Evolutionary conservation across 768 basidiomycete species (phyloP).

Genomic region (Psilocybe subaeruginosa): DNA sequence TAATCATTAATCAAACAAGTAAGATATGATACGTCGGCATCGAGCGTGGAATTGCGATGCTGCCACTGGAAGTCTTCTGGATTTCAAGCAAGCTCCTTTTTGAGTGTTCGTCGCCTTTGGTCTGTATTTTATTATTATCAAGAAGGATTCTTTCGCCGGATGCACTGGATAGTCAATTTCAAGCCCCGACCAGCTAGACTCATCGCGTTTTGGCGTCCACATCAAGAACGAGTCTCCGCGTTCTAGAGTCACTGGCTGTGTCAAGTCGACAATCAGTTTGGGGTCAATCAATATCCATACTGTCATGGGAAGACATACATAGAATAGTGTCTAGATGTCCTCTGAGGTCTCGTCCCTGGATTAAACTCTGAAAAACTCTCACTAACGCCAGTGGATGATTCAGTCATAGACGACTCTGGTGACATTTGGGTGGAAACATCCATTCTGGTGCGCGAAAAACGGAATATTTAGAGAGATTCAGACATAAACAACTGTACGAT

Average conservation of each 20-base stretch:
- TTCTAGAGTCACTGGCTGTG: slow-evolving; percentile 16
- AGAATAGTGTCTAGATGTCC: slow-evolving; percentile 17
- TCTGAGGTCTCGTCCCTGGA: slow-evolving; percentile 14
- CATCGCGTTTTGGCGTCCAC: slow-evolving; percentile 8
- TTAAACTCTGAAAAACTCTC: slow-evolving; percentile 11
- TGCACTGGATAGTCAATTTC: slow-evolving; percentile 8
- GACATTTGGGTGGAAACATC: slow-evolving; percentile 10
- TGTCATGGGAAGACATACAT: slow-evolving; percentile 24
- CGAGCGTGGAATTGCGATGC: slow-evolving; percentile 8
- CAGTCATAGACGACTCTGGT: not conserved
- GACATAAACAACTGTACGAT: not conserved
- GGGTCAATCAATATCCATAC: slow-evolving; percentile 12
- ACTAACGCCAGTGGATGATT: slow-evolving; percentile 24
- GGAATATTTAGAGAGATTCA: not conserved
- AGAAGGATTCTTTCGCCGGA: slow-evolving; percentile 8
- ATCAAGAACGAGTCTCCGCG: slow-evolving; percentile 3
- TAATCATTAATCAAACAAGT: slow-evolving; percentile 9
- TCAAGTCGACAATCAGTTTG: slow-evolving; percentile 7
- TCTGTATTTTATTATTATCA: not conserved
- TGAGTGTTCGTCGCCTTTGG: slow-evolving; percentile 3
- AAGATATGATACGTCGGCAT: slow-evolving; percentile 14
- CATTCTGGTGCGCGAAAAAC: slow-evolving; percentile 8
- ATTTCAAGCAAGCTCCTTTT: slow-evolving; percentile 4
- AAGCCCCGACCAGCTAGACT: slow-evolving; percentile 8
- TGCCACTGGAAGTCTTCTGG: not conserved